Conservation (phyloP, 129 eudicot species). For the Pulicaria dysenterica region DNA sequence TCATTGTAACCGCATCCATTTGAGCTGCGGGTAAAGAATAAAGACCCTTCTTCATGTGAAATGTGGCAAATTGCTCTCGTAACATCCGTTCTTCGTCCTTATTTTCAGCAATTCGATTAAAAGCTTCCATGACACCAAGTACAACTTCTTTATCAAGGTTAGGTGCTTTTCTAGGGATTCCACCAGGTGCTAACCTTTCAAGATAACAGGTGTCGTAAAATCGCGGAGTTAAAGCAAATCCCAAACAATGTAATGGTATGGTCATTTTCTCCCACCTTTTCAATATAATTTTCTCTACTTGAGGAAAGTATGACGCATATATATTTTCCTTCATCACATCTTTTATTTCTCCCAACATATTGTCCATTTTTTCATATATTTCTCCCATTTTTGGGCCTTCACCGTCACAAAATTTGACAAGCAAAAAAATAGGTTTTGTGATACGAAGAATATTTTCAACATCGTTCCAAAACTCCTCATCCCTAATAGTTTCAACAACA, state of each 20-base stretch:
- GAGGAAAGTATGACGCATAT: neutral
- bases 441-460: neutral
- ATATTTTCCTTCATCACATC: neutral
- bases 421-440: neutral
- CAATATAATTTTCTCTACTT: neutral
- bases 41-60: neutral
- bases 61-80: too few relatives aligned
- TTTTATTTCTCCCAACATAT: neutral
- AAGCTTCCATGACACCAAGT: too few relatives aligned
- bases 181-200: neutral
- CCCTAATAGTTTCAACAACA: neutral
- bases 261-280: neutral
- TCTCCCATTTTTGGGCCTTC: too few relatives aligned
- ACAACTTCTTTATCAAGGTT: too few relatives aligned
- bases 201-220: neutral
- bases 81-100: too few relatives aligned
- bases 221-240: neutral
- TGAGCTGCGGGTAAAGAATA: neutral
- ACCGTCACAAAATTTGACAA: neutral
- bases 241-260: neutral
- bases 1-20: neutral
- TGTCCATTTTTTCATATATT: neutral
- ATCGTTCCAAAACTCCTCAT: neutral
- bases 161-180: neutral
- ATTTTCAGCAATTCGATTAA: too few relatives aligned